Conservation (phyloP, 1,139 yeast species). For the Geotrichum europaeum region DNA sequence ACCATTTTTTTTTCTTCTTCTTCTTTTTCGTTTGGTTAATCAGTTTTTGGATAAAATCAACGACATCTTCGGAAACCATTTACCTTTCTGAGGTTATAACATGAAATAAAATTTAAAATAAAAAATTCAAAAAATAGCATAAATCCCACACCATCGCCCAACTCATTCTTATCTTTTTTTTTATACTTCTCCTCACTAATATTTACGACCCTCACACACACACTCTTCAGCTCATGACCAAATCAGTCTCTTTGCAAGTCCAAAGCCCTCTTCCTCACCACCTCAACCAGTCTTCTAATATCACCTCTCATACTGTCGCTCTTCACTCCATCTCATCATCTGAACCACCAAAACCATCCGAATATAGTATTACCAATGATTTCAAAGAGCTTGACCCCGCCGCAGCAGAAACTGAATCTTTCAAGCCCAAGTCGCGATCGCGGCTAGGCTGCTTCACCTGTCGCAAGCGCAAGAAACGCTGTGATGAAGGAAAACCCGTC, state of each 20-base stretch:
- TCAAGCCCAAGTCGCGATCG: slow-evolving; percentile 23
- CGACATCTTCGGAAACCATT: too few relatives aligned
- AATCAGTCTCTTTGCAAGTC: not conserved
- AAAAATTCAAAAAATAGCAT: too few relatives aligned
- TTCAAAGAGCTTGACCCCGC: not conserved
- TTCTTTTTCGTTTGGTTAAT: not conserved
- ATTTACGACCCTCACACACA: not conserved
- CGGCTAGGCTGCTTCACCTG: slow-evolving; percentile 64
- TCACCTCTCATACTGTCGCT: not conserved
- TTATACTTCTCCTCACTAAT: too few relatives aligned
- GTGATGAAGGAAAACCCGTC: slow-evolving; percentile 56
- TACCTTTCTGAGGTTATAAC: too few relatives aligned
- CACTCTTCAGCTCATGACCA: not conserved
- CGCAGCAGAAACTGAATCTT: not conserved
- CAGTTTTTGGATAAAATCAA: too few relatives aligned
- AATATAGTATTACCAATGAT: not conserved
- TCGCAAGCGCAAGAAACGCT: slow-evolving; percentile 62
- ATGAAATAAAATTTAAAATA: too few relatives aligned
- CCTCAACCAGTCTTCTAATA: not conserved
- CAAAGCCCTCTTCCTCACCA: not conserved
- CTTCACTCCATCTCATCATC: not conserved
- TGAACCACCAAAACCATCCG: not conserved
- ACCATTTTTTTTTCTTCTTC: not conserved
- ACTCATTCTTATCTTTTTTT: too few relatives aligned
- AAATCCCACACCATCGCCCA: too few relatives aligned